Base-by-base conservation (phyloP, 345 rosid species). In the Punica granatum region DNA sequence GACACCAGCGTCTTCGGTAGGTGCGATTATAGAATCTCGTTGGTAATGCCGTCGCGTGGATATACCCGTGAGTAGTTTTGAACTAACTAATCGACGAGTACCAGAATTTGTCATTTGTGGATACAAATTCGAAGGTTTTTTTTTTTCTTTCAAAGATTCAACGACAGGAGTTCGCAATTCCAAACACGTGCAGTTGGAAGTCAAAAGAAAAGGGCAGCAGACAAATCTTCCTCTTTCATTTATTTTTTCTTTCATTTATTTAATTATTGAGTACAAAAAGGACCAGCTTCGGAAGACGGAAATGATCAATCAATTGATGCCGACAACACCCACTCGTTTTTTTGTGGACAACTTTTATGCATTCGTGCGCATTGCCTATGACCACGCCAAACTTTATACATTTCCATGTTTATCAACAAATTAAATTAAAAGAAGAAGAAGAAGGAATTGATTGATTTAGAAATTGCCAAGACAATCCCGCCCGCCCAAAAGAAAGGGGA, bases 51-150 rank as follows among this genome's bases (percentile, higher is more conserved):
- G n/a, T n/a, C n/a, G n/a, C n/a, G n/a, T n/a, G n/a, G n/a, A n/a
- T n/a, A n/a, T n/a, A n/a, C n/a, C n/a, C n/a, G n/a, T n/a, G n/a
- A n/a, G n/a, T n/a, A n/a, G n/a, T n/a, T n/a, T 44, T 10, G 49
- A 18, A 16, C 49, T 44, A 18, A 37, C n/a, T n/a, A 51, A 51
- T 56, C 26, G 61, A 56, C 18, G 34, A 26, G 61, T 56, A 56
- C 61, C 61, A 2, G 61, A 56, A 56, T 56, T 56, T 56, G 61
- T 56, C 61, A 56, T 26, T 26, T 26, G 3, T 13, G 61, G 61
- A 18, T 19, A 28, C 61, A 28, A 2, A n/a, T n/a, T n/a, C n/a
- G n/a, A n/a, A n/a, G n/a, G n/a, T n/a, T n/a, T n/a, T n/a, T n/a
- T n/a, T 56, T 56, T 26, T 26, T 33, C 7, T 13, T 26, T 12